Conservation (phyloP, 257 asterid genomes). For the Thymus quinquecostatus region DNA sequence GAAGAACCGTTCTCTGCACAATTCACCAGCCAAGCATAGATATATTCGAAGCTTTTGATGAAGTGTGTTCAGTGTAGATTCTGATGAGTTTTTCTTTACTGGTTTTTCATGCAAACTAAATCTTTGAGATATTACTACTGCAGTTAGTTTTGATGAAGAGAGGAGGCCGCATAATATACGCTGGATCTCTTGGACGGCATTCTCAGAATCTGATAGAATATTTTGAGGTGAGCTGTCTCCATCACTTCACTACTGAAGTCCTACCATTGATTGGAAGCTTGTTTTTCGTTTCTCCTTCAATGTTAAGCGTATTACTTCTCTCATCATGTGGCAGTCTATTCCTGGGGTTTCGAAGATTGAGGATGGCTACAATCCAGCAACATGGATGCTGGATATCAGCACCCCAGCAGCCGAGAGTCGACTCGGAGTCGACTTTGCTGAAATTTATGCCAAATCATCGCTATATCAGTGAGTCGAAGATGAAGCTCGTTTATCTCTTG, state of each 20-base stretch:
- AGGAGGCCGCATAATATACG: conserved; percentile 56
- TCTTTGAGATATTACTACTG: conserved; percentile 1
- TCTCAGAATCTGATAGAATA: conserved; percentile 52
- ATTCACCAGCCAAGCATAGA: conserved; percentile 73
- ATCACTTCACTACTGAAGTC: not conserved
- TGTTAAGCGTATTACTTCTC: conserved; percentile 7
- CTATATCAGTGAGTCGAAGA: conserved; percentile 44
- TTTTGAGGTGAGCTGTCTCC: conserved; percentile 49
- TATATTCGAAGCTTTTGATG: conserved; percentile 68
- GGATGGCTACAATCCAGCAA: conserved; percentile 60
- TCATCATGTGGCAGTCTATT: conserved; percentile 39
- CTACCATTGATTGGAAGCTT: too few relatives aligned
- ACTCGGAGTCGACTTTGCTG: conserved; percentile 54
- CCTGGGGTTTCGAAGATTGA: conserved; percentile 53
- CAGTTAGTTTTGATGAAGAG: conserved; percentile 61
- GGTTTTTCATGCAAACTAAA: not conserved
- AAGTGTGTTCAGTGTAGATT: conserved; percentile 33
- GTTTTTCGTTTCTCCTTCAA: not conserved
- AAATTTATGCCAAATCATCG: conserved; percentile 45
- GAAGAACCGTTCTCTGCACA: conserved; percentile 64
- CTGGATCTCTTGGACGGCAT: conserved; percentile 55
- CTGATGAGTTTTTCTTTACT: not conserved
- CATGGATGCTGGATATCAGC: conserved; percentile 63
- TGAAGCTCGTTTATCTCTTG: not conserved
- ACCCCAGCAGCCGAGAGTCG: conserved; percentile 43